Evolutionary conservation across 176 grass and related monocot genomes (phyloP).

Genomic region (Avena eriantha): DNA sequence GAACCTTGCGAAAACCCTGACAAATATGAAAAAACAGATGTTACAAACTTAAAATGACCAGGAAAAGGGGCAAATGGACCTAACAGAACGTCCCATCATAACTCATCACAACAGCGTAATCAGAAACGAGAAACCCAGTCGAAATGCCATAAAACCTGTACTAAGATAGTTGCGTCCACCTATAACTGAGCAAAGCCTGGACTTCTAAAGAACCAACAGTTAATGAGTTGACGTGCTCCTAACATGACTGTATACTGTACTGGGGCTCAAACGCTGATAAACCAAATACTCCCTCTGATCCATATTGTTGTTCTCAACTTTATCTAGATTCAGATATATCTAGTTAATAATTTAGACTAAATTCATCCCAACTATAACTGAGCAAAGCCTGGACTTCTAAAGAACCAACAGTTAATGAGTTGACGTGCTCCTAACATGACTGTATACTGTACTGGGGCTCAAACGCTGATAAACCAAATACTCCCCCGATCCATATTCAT

Average conservation of each 20-base stretch:
- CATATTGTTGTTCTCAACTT: too few relatives aligned
- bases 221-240: neutral
- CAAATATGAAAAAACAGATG: constrained; percentile 21
- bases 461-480: neutral
- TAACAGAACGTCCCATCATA: too few relatives aligned
- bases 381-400: constrained; percentile 27
- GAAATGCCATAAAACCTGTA: neutral
- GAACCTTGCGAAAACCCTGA: constrained; percentile 92
- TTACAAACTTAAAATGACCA: constrained; percentile 25
- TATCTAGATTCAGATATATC: too few relatives aligned
- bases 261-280: neutral
- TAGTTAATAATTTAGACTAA: too few relatives aligned
- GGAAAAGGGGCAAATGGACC: neutral
- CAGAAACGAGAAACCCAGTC: neutral
- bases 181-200: constrained; percentile 23
- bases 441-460: neutral
- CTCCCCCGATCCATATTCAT: too few relatives aligned
- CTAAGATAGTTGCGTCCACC: neutral
- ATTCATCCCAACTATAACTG: neutral
- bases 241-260: constrained; percentile 7
- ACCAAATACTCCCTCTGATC: too few relatives aligned
- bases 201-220: constrained; percentile 1
- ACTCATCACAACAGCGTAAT: neutral
- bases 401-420: neutral
- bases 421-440: constrained; percentile 8